Percentiles rank a stretch among this genome's conserved stretches.
Evolutionary conservation across 371 early-diverging fungal genomes (phyloP).

Genomic region (Batrachochytrium dendrobatidis): DNA sequence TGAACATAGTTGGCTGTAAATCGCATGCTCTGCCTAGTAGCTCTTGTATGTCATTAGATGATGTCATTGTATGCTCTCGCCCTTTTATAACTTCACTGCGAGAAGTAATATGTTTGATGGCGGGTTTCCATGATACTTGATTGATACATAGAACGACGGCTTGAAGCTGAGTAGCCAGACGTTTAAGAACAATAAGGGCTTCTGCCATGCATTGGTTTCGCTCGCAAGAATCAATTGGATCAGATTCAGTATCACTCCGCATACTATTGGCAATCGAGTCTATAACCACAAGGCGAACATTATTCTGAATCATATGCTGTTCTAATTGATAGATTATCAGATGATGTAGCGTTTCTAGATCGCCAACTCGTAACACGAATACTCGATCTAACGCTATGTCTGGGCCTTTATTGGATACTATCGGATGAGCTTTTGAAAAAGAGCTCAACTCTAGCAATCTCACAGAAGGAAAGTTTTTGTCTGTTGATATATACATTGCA

Average conservation of each 20-base stretch:
- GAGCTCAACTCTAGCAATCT: slow-evolving; percentile 17
- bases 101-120: not conserved
- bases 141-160: slow-evolving; percentile 62
- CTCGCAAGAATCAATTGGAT: not conserved
- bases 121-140: slow-evolving; percentile 36
- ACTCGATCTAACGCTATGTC: too few relatives aligned
- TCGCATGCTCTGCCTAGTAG: not conserved
- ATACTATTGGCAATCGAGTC: slow-evolving; percentile 81
- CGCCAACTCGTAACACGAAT: slow-evolving; percentile 54
- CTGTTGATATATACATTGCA: slow-evolving; percentile 55
- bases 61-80: not conserved
- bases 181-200: slow-evolving; percentile 37
- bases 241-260: slow-evolving; percentile 41
- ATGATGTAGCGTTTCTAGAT: slow-evolving; percentile 64
- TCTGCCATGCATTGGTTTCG: not conserved
- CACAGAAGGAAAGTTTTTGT: slow-evolving; percentile 51
- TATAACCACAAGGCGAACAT: slow-evolving; percentile 62
- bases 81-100: not conserved
- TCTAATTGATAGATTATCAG: slow-evolving; percentile 64
- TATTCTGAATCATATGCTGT: slow-evolving; percentile 42
- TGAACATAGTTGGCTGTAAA: not conserved
- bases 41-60: not conserved
- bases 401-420: slow-evolving; percentile 18
- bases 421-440: not conserved
- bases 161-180: slow-evolving; percentile 47